A percentile compares a stretch with the other conserved stretches of the same genome.
phyloP scores from a whole-genome alignment of 2,329 filamentous ascomycete species.

The Herpotrichia juniperi region DNA sequence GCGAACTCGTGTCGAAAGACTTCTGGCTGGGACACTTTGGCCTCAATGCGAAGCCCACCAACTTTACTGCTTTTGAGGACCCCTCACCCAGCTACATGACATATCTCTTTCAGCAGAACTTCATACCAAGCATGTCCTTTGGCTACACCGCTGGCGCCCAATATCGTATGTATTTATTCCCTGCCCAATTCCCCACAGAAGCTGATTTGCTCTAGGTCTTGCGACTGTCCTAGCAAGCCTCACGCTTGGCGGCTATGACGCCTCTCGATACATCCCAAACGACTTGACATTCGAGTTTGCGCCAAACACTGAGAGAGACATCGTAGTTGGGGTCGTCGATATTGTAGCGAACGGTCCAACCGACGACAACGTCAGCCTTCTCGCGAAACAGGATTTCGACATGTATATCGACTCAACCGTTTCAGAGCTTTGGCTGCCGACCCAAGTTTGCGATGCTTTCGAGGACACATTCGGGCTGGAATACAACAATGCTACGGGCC shows the following conservation, averaged over 20 bases:
- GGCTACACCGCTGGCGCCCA: conserved; percentile 78
- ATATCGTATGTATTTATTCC: conserved; percentile 61
- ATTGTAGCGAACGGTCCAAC: conserved; percentile 42
- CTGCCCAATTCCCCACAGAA: background rate
- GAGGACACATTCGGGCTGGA: conserved; percentile 68
- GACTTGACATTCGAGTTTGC: conserved; percentile 63
- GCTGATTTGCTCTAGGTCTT: conserved; percentile 27
- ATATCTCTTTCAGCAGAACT: conserved; percentile 58
- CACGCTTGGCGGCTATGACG: conserved; percentile 74
- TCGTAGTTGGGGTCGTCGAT: conserved; percentile 62
- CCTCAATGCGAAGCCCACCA: conserved; percentile 57
- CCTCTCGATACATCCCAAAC: conserved; percentile 66
- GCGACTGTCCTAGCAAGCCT: conserved; percentile 53
- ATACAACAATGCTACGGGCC: conserved; percentile 66
- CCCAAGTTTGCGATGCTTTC: conserved; percentile 66
- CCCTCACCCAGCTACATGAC: conserved; percentile 61
- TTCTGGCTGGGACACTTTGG: conserved; percentile 56
- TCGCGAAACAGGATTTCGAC: conserved; percentile 39
- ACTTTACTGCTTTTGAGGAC: conserved; percentile 58
- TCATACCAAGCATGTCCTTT: conserved; percentile 74
- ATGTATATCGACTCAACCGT: conserved; percentile 57
- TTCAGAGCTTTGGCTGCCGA: conserved; percentile 56
- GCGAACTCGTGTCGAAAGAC: conserved; percentile 45
- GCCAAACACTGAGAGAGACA: conserved; percentile 62
- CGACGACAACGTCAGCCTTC: conserved; percentile 43